Percentiles rank a stretch among this genome's conserved stretches.
Conservation (phyloP, 306 rosid species). For the Rosa lucieae region DNA sequence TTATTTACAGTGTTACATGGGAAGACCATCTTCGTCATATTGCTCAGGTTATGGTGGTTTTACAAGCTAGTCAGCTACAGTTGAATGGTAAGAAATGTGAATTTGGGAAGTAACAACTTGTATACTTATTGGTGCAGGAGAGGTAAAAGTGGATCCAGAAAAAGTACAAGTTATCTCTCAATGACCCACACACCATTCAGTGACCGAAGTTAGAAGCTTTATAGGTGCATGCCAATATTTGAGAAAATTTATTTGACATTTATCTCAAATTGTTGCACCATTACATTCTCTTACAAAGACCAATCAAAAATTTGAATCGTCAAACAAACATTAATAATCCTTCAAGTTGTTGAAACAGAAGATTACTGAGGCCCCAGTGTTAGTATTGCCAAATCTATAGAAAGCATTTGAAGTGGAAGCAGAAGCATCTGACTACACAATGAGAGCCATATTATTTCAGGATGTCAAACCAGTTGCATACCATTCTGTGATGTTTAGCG, state of each 20-base stretch:
- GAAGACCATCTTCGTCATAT: background rate
- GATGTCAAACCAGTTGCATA: background rate
- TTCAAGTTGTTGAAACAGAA: background rate
- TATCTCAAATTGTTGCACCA: background rate
- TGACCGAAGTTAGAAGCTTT: background rate
- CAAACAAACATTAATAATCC: background rate
- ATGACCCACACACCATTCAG: background rate
- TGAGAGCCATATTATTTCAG: background rate
- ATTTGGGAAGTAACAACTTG: background rate
- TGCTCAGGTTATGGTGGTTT: background rate
- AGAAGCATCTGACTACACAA: constrained; percentile 6
- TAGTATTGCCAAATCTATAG: too few species aligned
- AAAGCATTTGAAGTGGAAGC: background rate
- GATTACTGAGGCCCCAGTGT: background rate
- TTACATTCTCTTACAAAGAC: constrained; percentile 5
- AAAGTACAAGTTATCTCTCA: background rate
- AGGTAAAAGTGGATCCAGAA: background rate
- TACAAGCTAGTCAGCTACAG: background rate
- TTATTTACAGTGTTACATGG: background rate
- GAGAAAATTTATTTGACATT: background rate
- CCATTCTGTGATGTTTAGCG: background rate
- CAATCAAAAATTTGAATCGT: constrained; percentile 1
- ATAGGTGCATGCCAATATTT: constrained; percentile 1
- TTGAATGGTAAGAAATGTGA: constrained; percentile 4
- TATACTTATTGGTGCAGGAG: background rate